phyloP scores from a whole-genome alignment of 345 rosid genomes.

The Pistacia vera region DNA sequence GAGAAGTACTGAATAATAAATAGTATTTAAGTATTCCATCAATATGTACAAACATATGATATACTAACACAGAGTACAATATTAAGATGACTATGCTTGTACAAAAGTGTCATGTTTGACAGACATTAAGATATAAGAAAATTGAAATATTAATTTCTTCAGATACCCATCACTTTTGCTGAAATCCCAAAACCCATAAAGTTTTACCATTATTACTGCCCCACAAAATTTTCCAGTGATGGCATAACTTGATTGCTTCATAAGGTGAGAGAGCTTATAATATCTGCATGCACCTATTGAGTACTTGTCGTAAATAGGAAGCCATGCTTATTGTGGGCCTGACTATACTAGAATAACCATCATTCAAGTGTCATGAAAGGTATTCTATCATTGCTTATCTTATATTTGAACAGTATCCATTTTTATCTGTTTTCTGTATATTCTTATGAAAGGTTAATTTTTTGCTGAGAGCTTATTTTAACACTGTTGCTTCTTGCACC shows the following conservation, averaged over 20 bases:
- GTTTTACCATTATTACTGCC: neutral
- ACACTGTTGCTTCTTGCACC: neutral
- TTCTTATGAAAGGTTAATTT: constrained; percentile 7
- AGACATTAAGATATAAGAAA: neutral
- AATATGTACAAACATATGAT: neutral
- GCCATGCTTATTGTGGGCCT: neutral
- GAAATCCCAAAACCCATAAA: neutral
- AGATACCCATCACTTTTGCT: neutral
- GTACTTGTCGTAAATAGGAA: neutral
- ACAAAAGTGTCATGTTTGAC: neutral
- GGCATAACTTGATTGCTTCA: neutral
- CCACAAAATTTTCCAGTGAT: neutral
- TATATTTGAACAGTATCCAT: neutral
- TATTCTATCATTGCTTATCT: neutral
- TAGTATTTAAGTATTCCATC: no score
- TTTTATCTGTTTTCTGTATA: neutral
- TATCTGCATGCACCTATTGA: neutral
- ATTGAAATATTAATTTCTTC: neutral
- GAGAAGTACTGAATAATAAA: neutral
- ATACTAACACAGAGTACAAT: neutral
- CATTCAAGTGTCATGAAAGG: neutral
- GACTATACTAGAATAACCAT: neutral
- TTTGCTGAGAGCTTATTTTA: neutral
- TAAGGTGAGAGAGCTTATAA: neutral
- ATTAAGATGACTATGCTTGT: neutral